Percentiles rank a stretch among this genome's conserved stretches.
phyloP scores from a whole-genome alignment of 176 grass and related monocot species.

The Musa beccarii region DNA sequence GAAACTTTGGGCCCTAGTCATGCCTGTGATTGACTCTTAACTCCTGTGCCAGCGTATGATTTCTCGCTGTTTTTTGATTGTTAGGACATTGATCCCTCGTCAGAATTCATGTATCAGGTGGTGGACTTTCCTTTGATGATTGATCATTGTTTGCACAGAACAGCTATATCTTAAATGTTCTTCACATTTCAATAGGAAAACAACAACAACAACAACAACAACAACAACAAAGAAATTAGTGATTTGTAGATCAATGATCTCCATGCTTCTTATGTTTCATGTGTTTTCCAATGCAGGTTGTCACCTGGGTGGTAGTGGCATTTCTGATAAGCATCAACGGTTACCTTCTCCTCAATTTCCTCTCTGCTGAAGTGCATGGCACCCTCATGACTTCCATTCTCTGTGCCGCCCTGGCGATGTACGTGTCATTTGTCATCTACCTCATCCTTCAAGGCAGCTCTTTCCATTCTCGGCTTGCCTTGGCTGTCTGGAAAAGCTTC shows the following conservation, averaged over 20 bases:
- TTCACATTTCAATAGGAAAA: too few relatives aligned
- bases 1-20: too few relatives aligned
- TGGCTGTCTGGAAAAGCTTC: constrained; percentile 9
- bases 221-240: too few relatives aligned
- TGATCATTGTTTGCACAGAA: too few relatives aligned
- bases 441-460: constrained; percentile 50
- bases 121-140: too few relatives aligned
- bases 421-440: constrained; percentile 66
- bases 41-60: too few relatives aligned
- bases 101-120: too few relatives aligned
- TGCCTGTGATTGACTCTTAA: too few relatives aligned
- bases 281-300: constrained; percentile 30
- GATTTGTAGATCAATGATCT: neutral
- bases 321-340: constrained; percentile 94
- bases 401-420: constrained; percentile 36
- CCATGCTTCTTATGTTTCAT: constrained; percentile 12
- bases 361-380: constrained; percentile 50
- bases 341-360: constrained; percentile 79
- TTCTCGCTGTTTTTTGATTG: too few relatives aligned
- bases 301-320: constrained; percentile 71
- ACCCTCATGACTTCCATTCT: constrained; percentile 56
- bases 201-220: too few relatives aligned
- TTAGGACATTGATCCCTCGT: too few relatives aligned
- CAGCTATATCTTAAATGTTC: too few relatives aligned
- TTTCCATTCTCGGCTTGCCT: constrained; percentile 40